Evolutionary conservation across 2,329 filamentous ascomycete species (phyloP).

Genomic region (Ceratocystis eucalypticola): DNA sequence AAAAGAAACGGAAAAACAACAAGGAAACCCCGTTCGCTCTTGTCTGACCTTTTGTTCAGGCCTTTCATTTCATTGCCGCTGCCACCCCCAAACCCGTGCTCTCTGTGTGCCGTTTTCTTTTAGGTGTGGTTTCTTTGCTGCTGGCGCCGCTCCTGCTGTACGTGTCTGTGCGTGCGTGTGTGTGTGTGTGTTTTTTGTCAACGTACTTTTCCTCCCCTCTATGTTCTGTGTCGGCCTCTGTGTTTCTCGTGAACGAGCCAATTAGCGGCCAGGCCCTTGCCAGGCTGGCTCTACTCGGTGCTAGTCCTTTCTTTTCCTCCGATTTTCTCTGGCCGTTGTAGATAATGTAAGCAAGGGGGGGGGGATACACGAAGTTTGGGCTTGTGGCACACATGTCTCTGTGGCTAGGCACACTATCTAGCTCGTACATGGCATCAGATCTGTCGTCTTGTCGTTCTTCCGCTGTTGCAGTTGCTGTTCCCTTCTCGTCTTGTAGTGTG

Average conservation of each 20-base stretch:
- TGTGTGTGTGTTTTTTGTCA: not conserved
- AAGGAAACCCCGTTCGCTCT: not conserved
- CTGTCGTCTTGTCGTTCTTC: not conserved
- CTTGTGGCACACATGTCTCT: not conserved
- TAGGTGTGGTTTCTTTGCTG: not conserved
- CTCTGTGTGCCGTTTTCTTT: not conserved
- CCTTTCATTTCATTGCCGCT: not conserved
- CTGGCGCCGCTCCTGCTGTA: not conserved
- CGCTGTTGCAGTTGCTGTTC: not conserved
- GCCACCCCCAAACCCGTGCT: not conserved
- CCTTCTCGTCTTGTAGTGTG: not conserved
- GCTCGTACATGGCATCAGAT: not conserved
- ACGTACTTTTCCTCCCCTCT: too few species aligned
- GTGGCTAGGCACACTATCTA: conserved; percentile 4
- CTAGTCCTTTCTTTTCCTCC: not conserved
- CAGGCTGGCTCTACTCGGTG: not conserved
- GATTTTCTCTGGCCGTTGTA: not conserved
- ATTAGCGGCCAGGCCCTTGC: not conserved
- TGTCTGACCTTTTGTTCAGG: not conserved
- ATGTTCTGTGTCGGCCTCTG: not conserved
- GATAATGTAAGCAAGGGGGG: not conserved
- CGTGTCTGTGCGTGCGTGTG: not conserved
- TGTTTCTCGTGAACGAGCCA: not conserved
- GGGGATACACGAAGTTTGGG: not conserved
- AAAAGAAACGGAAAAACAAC: not conserved